Evolutionary conservation across 345 rosid genomes (phyloP).

Genomic region (Gossypium herbaceum): DNA sequence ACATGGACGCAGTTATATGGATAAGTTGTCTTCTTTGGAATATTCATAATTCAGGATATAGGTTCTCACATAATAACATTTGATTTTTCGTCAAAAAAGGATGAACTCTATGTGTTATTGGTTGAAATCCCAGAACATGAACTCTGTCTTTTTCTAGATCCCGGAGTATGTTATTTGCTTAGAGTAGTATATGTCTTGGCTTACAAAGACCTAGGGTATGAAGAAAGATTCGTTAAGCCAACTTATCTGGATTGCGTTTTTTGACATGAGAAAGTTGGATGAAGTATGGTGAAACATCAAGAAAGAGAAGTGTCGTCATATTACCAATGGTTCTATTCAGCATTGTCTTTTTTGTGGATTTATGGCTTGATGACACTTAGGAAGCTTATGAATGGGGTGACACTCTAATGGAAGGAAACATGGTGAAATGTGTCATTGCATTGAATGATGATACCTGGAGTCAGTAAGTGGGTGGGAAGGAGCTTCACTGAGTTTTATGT

Average conservation of each 20-base stretch:
- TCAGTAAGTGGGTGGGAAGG: background rate
- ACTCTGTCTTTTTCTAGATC: no score
- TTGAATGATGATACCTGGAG: background rate
- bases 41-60: background rate
- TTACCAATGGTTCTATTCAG: background rate
- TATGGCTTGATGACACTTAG: background rate
- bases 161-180: background rate
- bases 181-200: background rate
- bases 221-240: background rate
- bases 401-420: background rate
- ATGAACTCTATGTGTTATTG: background rate
- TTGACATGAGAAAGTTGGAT: background rate
- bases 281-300: background rate
- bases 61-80: background rate
- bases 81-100: background rate
- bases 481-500: background rate
- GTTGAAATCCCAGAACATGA: background rate
- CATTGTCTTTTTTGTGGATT: background rate
- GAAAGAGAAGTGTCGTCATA: background rate
- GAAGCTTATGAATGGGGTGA: background rate
- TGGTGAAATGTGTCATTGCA: background rate
- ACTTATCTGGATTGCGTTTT: background rate
- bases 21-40: background rate
- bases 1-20: background rate
- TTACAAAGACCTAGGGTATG: background rate